phyloP scores from a whole-genome alignment of 2,329 filamentous ascomycete species.

The Zasmidium cellare region DNA sequence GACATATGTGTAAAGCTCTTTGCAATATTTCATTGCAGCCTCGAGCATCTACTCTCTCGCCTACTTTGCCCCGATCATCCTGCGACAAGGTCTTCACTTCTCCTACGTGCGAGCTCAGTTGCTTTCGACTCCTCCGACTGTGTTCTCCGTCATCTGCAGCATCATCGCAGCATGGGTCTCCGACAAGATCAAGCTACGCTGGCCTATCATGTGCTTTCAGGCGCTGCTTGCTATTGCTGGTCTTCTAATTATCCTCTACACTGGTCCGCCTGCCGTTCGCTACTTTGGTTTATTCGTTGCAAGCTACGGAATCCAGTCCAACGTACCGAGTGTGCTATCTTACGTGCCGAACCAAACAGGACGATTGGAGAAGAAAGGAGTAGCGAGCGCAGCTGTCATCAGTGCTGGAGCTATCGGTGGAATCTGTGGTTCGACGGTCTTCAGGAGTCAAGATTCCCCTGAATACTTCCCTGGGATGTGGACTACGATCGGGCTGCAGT shows the following conservation, averaged over 20 bases:
- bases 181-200: conserved; percentile 32
- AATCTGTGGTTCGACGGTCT: conserved; percentile 5
- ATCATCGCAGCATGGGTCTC: conserved; percentile 2
- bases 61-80: conserved; percentile 77
- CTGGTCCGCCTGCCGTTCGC: conserved; percentile 54
- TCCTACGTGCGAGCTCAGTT: conserved; percentile 64
- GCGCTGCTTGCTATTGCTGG: conserved; percentile 63
- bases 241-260: conserved; percentile 71
- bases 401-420: conserved; percentile 40
- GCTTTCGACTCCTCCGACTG: conserved; percentile 57
- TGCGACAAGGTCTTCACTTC: conserved; percentile 59
- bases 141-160: conserved; percentile 3
- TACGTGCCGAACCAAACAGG: conserved; percentile 50
- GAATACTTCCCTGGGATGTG: conserved; percentile 13
- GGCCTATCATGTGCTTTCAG: conserved; percentile 66
- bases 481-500: conserved; percentile 6
- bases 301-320: conserved; percentile 72
- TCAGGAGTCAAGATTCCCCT: conserved; percentile 12
- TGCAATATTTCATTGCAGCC: conserved; percentile 29
- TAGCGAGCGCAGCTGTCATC: conserved; percentile 27
- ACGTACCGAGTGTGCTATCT: conserved; percentile 69
- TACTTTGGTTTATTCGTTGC: conserved; percentile 75
- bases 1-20: conserved; percentile 15
- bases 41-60: conserved; percentile 31
- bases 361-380: conserved; percentile 28